Percentiles rank a stretch among this genome's conserved stretches.
Conservation (phyloP, 495 filamentous ascomycete species). For the Clohesyomyces aquaticus region DNA sequence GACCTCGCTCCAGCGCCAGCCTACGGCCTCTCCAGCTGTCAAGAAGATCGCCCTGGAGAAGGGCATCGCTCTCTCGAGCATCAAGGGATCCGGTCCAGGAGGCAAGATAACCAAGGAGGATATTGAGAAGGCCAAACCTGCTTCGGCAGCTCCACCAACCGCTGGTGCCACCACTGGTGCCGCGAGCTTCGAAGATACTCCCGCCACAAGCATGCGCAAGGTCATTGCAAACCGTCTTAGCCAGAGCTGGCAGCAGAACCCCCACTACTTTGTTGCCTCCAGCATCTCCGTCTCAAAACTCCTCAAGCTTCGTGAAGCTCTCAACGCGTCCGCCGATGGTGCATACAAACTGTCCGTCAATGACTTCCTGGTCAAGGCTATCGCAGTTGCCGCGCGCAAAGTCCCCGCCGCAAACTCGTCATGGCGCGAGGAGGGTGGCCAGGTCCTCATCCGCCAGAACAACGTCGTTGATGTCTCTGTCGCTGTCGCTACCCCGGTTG, state of each 20-base stretch:
- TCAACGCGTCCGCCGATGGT: conserved; percentile 85
- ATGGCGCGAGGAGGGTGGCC: conserved; percentile 80
- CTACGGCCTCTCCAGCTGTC: conserved; percentile 70
- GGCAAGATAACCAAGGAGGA: conserved; percentile 91
- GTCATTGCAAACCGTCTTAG: conserved; percentile 90
- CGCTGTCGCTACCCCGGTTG: conserved; percentile 89
- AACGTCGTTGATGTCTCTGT: conserved; percentile 89
- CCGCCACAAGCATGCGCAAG: conserved; percentile 93
- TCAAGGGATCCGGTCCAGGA: conserved; percentile 87
- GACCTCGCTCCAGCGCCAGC: conserved; percentile 78
- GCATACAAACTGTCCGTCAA: conserved; percentile 99
- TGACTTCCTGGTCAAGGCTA: conserved; percentile 98
- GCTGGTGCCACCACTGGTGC: conserved; percentile 54
- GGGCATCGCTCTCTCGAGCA: conserved; percentile 72
- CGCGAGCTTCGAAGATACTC: conserved; percentile 79
- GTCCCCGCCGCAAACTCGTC: conserved; percentile 94
- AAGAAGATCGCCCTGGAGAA: conserved; percentile 84
- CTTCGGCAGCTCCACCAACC: conserved; percentile 51
- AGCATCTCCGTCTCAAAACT: conserved; percentile 90
- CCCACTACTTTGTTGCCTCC: conserved; percentile 95
- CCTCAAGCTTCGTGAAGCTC: conserved; percentile 89
- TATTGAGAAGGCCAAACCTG: conserved; percentile 78
- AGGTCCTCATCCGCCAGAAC: conserved; percentile 84
- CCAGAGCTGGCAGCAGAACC: conserved; percentile 88
- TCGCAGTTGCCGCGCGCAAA: conserved; percentile 84